Conservation (phyloP, 1,284 basidiomycete genomes). For the Ustilago xerochloae region DNA sequence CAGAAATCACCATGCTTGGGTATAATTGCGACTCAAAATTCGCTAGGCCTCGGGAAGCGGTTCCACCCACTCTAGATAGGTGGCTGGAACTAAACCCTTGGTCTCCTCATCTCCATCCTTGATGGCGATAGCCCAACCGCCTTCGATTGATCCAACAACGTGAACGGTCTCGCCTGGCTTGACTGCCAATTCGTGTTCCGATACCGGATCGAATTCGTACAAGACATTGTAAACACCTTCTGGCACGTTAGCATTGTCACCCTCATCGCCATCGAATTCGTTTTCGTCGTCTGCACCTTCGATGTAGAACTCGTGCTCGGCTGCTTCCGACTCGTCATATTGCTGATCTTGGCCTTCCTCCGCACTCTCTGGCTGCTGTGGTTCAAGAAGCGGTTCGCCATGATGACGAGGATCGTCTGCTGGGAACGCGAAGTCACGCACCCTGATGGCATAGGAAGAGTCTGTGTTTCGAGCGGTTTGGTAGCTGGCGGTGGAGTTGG, state of each 20-base stretch:
- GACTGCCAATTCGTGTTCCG: slow-evolving; percentile 53
- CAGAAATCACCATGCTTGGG: background rate
- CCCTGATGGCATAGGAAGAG: slow-evolving; percentile 3
- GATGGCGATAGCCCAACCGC: slow-evolving; percentile 55
- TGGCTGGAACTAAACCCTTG: slow-evolving; percentile 49
- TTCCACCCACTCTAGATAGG: slow-evolving; percentile 45
- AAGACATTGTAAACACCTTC: slow-evolving; percentile 52
- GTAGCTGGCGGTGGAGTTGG: slow-evolving; percentile 25
- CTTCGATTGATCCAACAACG: slow-evolving; percentile 52
- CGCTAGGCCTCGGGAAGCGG: slow-evolving; percentile 16
- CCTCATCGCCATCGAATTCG: slow-evolving; percentile 47
- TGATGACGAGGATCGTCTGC: slow-evolving; percentile 44
- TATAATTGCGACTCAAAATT: background rate
- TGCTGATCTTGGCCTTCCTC: slow-evolving; percentile 11
- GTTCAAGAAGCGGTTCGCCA: slow-evolving; percentile 17
- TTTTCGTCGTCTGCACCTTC: slow-evolving; percentile 47
- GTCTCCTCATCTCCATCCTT: slow-evolving; percentile 18
- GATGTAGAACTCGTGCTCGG: slow-evolving; percentile 31
- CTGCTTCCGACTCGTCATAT: slow-evolving; percentile 7
- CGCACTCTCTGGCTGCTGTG: background rate
- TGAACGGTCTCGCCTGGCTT: slow-evolving; percentile 38
- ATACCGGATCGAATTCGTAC: slow-evolving; percentile 52
- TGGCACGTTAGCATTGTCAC: slow-evolving; percentile 24
- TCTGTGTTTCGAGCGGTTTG: slow-evolving; percentile 25
- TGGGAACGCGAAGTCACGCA: slow-evolving; percentile 55